A percentile compares a stretch with the other conserved stretches of the same genome.
These are phyloP conservation scores for Trichoderma pleuroti DNA, from an alignment of 2,329 filamentous ascomycete genomes.

Conservation along the genomic window DNA sequence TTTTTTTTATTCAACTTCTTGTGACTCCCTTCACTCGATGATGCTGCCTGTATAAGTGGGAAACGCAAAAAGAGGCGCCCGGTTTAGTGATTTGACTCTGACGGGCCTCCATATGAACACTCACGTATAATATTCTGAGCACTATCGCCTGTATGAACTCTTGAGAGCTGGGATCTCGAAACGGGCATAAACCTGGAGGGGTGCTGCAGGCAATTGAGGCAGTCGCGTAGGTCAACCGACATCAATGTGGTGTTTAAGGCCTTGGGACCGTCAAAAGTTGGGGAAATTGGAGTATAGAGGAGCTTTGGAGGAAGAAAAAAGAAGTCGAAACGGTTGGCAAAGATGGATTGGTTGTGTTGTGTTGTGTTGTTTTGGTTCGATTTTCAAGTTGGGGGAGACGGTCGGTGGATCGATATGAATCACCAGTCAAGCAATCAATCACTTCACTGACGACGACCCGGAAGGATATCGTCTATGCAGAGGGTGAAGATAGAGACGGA, in stretches of 20 bases:
- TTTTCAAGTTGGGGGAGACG: background rate
- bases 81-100: slow-evolving; percentile 8
- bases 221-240: slow-evolving; percentile 56
- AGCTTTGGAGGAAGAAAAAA: background rate
- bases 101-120: slow-evolving; percentile 20
- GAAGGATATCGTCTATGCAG: slow-evolving; percentile 19
- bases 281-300: background rate
- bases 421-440: slow-evolving; percentile 20
- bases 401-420: slow-evolving; percentile 5
- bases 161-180: slow-evolving; percentile 53
- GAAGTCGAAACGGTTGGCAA: background rate
- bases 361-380: background rate
- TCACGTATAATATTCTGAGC: slow-evolving; percentile 51
- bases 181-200: slow-evolving; percentile 56
- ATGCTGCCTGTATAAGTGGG: slow-evolving; percentile 11
- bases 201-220: slow-evolving; percentile 54
- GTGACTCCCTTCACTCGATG: slow-evolving; percentile 6
- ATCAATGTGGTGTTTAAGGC: slow-evolving; percentile 48
- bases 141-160: slow-evolving; percentile 55
- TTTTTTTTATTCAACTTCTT: background rate
- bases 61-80: background rate
- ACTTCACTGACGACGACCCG: slow-evolving; percentile 20
- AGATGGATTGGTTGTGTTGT: background rate
- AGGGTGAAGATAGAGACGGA: slow-evolving; percentile 19
- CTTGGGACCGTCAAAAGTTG: slow-evolving; percentile 6